Conservation (phyloP, 441 rosid species). For the Erodium moschatum region DNA sequence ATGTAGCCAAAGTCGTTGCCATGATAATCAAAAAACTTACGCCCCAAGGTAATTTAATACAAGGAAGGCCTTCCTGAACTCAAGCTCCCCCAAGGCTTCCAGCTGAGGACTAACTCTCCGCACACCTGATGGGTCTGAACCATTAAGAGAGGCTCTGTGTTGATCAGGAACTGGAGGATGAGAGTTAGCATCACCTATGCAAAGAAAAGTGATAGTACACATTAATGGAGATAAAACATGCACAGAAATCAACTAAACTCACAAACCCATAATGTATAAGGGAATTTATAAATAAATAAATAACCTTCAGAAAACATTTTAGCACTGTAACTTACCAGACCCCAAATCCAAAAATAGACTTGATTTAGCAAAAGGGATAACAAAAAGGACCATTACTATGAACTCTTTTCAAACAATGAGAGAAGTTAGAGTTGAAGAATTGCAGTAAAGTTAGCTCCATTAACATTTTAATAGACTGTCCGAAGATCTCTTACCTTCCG, state of each 20-base stretch:
- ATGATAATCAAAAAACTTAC: conserved; percentile 29
- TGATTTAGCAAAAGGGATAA: too few relatives aligned
- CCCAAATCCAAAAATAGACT: not conserved
- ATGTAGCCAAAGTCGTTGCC: not conserved
- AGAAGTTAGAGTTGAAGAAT: too few relatives aligned
- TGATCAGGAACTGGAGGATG: not conserved
- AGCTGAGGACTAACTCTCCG: conserved; percentile 28
- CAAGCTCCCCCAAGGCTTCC: conserved; percentile 53
- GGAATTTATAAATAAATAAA: too few relatives aligned
- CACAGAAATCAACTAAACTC: not conserved
- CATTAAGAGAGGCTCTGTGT: not conserved
- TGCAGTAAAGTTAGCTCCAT: too few relatives aligned
- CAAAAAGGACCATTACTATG: too few relatives aligned
- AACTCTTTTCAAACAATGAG: too few relatives aligned
- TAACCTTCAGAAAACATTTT: too few relatives aligned
- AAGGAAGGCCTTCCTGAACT: conserved; percentile 57
- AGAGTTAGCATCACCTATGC: not conserved
- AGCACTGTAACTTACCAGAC: not conserved
- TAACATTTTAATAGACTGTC: not conserved
- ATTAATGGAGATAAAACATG: not conserved
- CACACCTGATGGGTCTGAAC: not conserved
- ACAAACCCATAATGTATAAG: not conserved
- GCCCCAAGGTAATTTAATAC: conserved; percentile 50
- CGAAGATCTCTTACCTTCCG: not conserved
- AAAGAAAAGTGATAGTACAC: not conserved